Conservation (phyloP, 148 eudicot genomes). For the Rhododendron griersonianum region DNA sequence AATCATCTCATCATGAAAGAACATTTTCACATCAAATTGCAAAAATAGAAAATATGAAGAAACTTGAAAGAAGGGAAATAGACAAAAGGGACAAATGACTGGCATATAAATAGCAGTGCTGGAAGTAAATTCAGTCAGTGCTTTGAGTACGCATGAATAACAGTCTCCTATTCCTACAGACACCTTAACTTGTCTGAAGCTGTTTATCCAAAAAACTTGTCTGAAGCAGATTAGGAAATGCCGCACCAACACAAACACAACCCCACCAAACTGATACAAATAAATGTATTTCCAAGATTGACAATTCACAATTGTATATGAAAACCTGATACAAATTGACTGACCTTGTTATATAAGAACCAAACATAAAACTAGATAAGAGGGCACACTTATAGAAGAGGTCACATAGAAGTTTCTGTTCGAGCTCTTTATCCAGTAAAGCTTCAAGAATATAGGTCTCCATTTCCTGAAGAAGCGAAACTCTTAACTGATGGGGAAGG, state of each 20-base stretch:
- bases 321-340: not conserved
- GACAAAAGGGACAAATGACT: not conserved
- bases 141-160: not conserved
- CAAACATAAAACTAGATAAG: conserved; percentile 61
- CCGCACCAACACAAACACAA: not conserved
- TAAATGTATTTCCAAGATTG: not conserved
- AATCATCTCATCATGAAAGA: not conserved
- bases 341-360: conserved; percentile 63
- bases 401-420: conserved; percentile 52
- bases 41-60: not conserved
- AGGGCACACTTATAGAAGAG: conserved; percentile 60
- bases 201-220: not conserved
- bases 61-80: not conserved
- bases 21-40: not conserved
- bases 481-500: conserved; percentile 66
- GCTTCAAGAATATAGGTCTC: conserved; percentile 57
- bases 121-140: not conserved
- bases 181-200: not conserved
- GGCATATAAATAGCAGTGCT: not conserved
- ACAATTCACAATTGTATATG: not conserved
- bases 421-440: conserved; percentile 39
- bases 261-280: conserved; percentile 3
- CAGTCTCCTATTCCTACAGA: not conserved
- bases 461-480: conserved; percentile 67
- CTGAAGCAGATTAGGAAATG: not conserved